Percentiles rank a stretch among this genome's conserved stretches.
phyloP scores from a whole-genome alignment of 495 filamentous ascomycete species.

The Glonium stellatum region DNA sequence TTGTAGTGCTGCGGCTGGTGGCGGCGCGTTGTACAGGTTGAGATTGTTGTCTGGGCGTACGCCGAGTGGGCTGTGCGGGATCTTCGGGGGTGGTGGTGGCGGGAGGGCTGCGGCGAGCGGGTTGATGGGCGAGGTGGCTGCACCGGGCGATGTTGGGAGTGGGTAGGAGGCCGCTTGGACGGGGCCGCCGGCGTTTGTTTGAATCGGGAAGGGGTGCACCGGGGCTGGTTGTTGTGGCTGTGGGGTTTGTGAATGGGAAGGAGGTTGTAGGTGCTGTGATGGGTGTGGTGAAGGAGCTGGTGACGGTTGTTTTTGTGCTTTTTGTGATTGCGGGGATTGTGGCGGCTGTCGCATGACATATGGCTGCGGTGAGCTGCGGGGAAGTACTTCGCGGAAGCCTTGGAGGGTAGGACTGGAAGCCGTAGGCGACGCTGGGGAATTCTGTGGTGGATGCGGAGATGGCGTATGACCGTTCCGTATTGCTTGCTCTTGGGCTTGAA shows the following conservation, averaged over 20 bases:
- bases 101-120: constrained; percentile 10
- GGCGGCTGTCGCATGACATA: constrained; percentile 11
- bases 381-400: constrained; percentile 23
- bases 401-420: not conserved
- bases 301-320: not conserved
- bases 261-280: constrained; percentile 3
- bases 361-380: constrained; percentile 20
- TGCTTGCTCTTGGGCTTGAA: constrained; percentile 19
- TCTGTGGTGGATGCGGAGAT: constrained; percentile 15
- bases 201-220: constrained; percentile 13
- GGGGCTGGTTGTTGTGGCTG: constrained; percentile 18
- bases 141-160: constrained; percentile 19
- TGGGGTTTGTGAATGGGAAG: constrained; percentile 8
- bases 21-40: no score
- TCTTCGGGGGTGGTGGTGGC: constrained; percentile 21
- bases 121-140: constrained; percentile 12
- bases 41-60: not conserved
- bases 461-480: constrained; percentile 13
- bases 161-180: constrained; percentile 17
- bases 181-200: not conserved
- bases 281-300: no score
- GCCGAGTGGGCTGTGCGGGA: constrained; percentile 8
- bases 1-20: not conserved
- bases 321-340: not conserved
- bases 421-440: not conserved